phyloP scores from a whole-genome alignment of 75 land plant species.

The Cupressus sempervirens region DNA sequence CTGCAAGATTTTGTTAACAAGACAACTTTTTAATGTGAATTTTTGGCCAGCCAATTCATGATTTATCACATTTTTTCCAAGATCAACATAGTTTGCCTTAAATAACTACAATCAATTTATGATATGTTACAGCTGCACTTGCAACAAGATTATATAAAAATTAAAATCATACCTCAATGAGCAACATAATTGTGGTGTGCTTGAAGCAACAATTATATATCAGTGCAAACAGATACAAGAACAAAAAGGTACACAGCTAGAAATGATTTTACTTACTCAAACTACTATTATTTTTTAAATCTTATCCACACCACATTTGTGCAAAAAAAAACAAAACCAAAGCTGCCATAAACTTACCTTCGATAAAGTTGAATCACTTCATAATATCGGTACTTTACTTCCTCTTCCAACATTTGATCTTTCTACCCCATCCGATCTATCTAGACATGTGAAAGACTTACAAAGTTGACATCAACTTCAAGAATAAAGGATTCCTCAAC shows the following conservation, averaged over 20 bases:
- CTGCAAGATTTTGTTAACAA: no score
- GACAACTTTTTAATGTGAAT: no score
- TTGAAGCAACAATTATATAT: not conserved
- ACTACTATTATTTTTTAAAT: not conserved
- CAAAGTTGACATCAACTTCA: not conserved
- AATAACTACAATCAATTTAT: not conserved
- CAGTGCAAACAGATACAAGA: not conserved
- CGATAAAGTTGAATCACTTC: constrained; percentile 80
- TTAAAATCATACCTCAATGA: not conserved
- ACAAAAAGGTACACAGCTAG: not conserved
- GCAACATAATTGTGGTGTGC: not conserved
- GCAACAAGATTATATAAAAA: not conserved
- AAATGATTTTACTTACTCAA: not conserved
- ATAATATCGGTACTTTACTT: constrained; percentile 74
- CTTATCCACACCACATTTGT: not conserved
- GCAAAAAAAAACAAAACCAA: not conserved
- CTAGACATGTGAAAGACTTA: constrained; percentile 15
- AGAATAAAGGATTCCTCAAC: not conserved
- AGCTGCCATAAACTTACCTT: constrained; percentile 20
- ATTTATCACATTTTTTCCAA: no score
- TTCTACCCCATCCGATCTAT: constrained; percentile 56
- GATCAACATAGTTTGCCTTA: not conserved
- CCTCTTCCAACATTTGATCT: constrained; percentile 69
- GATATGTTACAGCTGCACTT: not conserved
- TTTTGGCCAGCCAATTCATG: no score